Base-by-base conservation (phyloP, 345 rosid genomes). In the Heritiera littoralis region DNA sequence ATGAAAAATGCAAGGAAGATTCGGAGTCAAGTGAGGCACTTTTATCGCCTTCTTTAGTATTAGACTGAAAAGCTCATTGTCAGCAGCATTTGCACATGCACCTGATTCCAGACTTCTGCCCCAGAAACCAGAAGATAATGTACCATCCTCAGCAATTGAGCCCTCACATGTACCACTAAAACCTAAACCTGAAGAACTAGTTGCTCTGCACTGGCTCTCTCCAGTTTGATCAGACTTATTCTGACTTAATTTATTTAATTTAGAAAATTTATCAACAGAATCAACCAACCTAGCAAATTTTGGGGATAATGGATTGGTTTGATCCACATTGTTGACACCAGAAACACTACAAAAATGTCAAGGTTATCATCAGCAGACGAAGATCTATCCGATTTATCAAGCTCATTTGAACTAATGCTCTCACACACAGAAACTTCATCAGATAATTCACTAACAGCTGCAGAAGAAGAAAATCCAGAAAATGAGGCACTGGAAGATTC, bases 381-480 rank as follows among this genome's bases (percentile, higher is more conserved):
- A 46, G 79, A 78, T 46, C 82, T 81, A 72, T 90, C 92, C 20
- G 82, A 79, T 66, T 82, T 87, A 81, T 87, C 89, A 46, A 89
- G 56, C 81, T 91, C 98, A 83, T 87, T 83, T 45, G 97, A 89
- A 84, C 87, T 79, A 71, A 86, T 76, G 84, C 95, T 90, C 86
- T 87, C 95, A 78, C 90, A 80, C 72, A 84, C 79, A 66, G 95
- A 96, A 86, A 48, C 82, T 70, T 93, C 93, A 77, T 94, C 99
- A 84, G 94, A 88, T 48, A 91, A 91, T 73, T 88, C 92, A 78
- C 85, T 79, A 65, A 85, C 66, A 10, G 81, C 48, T 17, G 85
- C 83, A 49, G 96, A 84, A 83, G 89, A 66, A 55, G 96, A 89
- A 83, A 92, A 93, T 76, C 98, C 95, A 83, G 99, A 92, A 81